These are phyloP conservation scores for Abrus precatorius DNA, from an alignment of 306 rosid genomes.

Conservation along the genomic window DNA sequence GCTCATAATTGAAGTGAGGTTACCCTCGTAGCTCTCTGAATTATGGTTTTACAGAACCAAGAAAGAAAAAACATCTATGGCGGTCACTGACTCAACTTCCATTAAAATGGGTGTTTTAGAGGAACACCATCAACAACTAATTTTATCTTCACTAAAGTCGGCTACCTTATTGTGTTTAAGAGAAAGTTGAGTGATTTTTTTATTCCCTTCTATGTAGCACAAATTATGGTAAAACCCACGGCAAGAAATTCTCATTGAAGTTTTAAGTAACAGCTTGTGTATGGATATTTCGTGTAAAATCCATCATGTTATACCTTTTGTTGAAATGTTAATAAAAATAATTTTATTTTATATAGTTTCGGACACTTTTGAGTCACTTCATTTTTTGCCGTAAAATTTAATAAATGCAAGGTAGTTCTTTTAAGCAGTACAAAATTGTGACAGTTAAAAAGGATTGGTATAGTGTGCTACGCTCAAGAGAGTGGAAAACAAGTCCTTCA, in stretches of 20 bases:
- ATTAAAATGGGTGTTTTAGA: background rate
- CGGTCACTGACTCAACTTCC: background rate
- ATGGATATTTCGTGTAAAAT: background rate
- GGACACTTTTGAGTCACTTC: background rate
- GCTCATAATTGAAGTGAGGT: background rate
- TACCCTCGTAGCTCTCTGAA: background rate
- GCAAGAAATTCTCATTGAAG: background rate
- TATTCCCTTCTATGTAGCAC: too few species aligned
- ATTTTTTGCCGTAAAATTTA: background rate
- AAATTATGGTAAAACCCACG: too few species aligned
- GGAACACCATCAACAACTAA: background rate
- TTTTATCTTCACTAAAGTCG: too few species aligned
- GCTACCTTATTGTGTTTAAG: too few species aligned
- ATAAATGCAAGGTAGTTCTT: background rate
- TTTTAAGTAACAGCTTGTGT: background rate
- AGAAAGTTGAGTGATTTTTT: too few species aligned
- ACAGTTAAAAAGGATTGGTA: conserved; percentile 5
- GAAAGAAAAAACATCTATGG: background rate
- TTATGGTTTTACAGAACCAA: background rate
- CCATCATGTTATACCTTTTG: background rate
- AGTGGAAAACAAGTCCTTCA: conserved; percentile 35
- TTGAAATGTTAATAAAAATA: background rate
- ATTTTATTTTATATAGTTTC: background rate
- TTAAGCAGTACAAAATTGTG: background rate
- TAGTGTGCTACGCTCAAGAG: conserved; percentile 13